A percentile compares a stretch with the other conserved stretches of the same genome.
phyloP scores from a whole-genome alignment of 768 basidiomycete species.

The Dendrothele bispora region DNA sequence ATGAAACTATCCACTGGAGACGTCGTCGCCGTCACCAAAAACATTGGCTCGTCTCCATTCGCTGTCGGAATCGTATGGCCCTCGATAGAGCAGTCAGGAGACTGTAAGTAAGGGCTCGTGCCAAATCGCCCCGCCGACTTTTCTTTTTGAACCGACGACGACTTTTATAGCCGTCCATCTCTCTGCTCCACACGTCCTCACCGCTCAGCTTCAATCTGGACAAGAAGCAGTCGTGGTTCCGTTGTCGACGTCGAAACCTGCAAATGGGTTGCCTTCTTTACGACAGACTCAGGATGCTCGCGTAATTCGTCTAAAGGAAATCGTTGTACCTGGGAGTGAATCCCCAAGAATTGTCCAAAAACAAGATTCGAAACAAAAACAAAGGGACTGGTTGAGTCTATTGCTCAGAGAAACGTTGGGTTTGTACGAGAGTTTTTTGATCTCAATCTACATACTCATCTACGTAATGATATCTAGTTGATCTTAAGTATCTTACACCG shows the following conservation, averaged over 20 bases:
- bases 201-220: slow-evolving; percentile 55
- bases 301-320: slow-evolving; percentile 53
- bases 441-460: slow-evolving; percentile 9
- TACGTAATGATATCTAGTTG: slow-evolving; percentile 45
- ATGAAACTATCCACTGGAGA: slow-evolving; percentile 70
- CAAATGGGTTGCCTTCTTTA: slow-evolving; percentile 50
- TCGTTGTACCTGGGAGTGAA: slow-evolving; percentile 18
- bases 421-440: slow-evolving; percentile 28
- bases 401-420: slow-evolving; percentile 69
- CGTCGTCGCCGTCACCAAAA: slow-evolving; percentile 51
- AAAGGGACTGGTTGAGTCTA: slow-evolving; percentile 67
- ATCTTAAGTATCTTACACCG: slow-evolving; percentile 65
- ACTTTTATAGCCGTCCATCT: slow-evolving; percentile 50
- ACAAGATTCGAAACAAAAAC: slow-evolving; percentile 28
- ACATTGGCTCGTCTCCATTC: slow-evolving; percentile 34
- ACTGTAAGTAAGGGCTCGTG: slow-evolving; percentile 44
- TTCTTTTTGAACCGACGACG: background rate
- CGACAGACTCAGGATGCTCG: slow-evolving; percentile 50
- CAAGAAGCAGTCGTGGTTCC: slow-evolving; percentile 48
- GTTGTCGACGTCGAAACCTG: slow-evolving; percentile 39
- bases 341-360: slow-evolving; percentile 18
- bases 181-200: slow-evolving; percentile 58
- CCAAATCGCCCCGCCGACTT: background rate
- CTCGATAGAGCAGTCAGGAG: slow-evolving; percentile 57
- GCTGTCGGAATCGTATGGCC: slow-evolving; percentile 78